Percentiles rank a stretch among this genome's conserved stretches.
Evolutionary conservation across 2,329 filamentous ascomycete genomes (phyloP).

Genomic region (Lecanicillium sp.): DNA sequence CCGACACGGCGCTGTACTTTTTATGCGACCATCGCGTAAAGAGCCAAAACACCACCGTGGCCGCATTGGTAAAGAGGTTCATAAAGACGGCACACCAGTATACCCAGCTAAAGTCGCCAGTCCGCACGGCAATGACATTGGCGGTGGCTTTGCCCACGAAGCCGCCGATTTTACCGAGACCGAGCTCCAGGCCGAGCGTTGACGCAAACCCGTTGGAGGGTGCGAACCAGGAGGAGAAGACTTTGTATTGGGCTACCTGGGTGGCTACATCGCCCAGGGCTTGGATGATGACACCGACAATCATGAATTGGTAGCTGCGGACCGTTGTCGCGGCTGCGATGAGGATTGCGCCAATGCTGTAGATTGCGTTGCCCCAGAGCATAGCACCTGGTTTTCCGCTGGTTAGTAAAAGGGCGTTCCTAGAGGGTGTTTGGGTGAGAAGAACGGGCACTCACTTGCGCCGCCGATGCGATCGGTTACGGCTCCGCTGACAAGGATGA

Average conservation of each 20-base stretch:
- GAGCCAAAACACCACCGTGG: slow-evolving; percentile 44
- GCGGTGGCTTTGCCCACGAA: slow-evolving; percentile 53
- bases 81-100: slow-evolving; percentile 56
- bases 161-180: slow-evolving; percentile 50
- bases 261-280: slow-evolving; percentile 56
- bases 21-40: slow-evolving; percentile 44
- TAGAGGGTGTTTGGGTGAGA: background rate
- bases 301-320: slow-evolving; percentile 52
- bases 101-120: slow-evolving; percentile 52
- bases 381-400: slow-evolving; percentile 33
- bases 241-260: slow-evolving; percentile 56
- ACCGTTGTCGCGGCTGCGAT: slow-evolving; percentile 48
- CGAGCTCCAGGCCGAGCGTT: slow-evolving; percentile 51
- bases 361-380: slow-evolving; percentile 53
- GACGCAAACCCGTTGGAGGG: slow-evolving; percentile 54
- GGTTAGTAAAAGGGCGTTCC: no score
- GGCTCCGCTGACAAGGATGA: slow-evolving; percentile 46
- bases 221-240: slow-evolving; percentile 57
- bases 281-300: slow-evolving; percentile 45
- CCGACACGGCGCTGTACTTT: slow-evolving; percentile 35
- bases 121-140: slow-evolving; percentile 48
- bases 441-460: slow-evolving; percentile 28
- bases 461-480: slow-evolving; percentile 52
- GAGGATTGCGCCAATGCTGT: slow-evolving; percentile 47
- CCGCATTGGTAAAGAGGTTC: slow-evolving; percentile 53